Percentiles rank a stretch among this genome's conserved stretches.
These are phyloP conservation scores for Trichoderma gracile DNA, from an alignment of 2,329 filamentous ascomycete genomes.

Conservation along the genomic window DNA sequence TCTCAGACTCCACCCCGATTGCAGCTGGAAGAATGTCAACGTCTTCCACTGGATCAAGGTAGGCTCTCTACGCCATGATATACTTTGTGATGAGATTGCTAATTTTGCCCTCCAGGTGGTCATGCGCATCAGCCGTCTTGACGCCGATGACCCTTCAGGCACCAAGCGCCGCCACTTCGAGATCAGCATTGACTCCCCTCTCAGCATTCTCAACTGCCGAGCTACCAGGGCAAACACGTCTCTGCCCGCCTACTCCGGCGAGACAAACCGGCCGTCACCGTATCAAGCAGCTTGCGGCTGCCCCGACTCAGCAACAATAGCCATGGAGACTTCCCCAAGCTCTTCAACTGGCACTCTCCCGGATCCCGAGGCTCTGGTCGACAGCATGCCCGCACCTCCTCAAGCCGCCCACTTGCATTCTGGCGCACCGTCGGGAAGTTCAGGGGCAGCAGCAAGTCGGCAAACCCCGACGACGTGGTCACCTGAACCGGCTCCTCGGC, in stretches of 20 bases:
- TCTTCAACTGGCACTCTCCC: slow-evolving; percentile 57
- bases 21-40: slow-evolving; percentile 89
- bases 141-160: slow-evolving; percentile 70
- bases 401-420: slow-evolving; percentile 56
- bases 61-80: slow-evolving; percentile 26
- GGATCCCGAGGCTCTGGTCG: slow-evolving; percentile 39
- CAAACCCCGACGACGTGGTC: slow-evolving; percentile 27
- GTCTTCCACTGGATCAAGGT: slow-evolving; percentile 98
- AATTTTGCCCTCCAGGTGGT: slow-evolving; percentile 63
- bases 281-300: slow-evolving; percentile 55
- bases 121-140: slow-evolving; percentile 83
- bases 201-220: slow-evolving; percentile 88
- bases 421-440: slow-evolving; percentile 32
- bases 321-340: slow-evolving; percentile 66
- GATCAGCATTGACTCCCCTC: slow-evolving; percentile 93
- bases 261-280: slow-evolving; percentile 51
- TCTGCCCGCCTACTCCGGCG: slow-evolving; percentile 71
- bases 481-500: slow-evolving; percentile 46
- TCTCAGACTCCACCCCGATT: slow-evolving; percentile 77
- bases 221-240: slow-evolving; percentile 89
- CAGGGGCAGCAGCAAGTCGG: slow-evolving; percentile 34
- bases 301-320: slow-evolving; percentile 51
- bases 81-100: neutral
- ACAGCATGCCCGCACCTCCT: slow-evolving; percentile 50
- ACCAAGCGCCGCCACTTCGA: slow-evolving; percentile 85